Base-by-base conservation (phyloP, 768 basidiomycete genomes). In the Russula foetens region DNA sequence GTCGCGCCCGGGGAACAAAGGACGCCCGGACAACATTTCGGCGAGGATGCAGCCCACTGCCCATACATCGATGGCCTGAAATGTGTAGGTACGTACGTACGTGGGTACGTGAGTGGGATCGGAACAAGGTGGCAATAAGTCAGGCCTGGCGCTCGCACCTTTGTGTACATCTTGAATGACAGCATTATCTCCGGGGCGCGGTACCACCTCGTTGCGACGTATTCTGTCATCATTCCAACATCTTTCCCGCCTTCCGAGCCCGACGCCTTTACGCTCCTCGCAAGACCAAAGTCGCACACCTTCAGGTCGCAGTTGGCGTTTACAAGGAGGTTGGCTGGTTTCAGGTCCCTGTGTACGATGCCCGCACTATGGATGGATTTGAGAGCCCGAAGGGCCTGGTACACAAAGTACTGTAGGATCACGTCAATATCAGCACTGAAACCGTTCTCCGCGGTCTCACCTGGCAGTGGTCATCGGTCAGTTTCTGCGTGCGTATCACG, bases 101-200 rank as follows among this genome's bases (percentile, higher is more conserved):
- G n/a, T n/a, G n/a, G 39, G 21, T 58, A 57, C 26, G 35, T 31
- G n/a, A 50, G n/a, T n/a, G n/a, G 26, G 14, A 51, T 28, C 49
- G 29, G 38, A n/a, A 35, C 15, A 49, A 17, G 21, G 12, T 5
- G 15, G 33, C n/a, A n/a, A n/a, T n/a, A 28, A n/a, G 7, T 24
- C 21, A 56, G 65, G 41, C 50, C 33, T 26, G 43, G 55, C 41
- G 24, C 35, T 39, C 66, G 28, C 63, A 83, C 85, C 77, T 86
- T 86, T 58, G 85, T 86, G 70, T 88, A 87, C 84, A 88, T 88
- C 75, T 92, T 91, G 82, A 93, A 94, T 3, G 88, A 90, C 53
- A 94, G 77, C 92, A 96, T 96, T 70, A 95, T 92, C 72, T 96
- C 93, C 0, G 92, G 92, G 0, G 93, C 92, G 50, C 91, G 84